phyloP scores from a whole-genome alignment of 2,329 filamentous ascomycete genomes.

The Aureobasidium subglaciale region DNA sequence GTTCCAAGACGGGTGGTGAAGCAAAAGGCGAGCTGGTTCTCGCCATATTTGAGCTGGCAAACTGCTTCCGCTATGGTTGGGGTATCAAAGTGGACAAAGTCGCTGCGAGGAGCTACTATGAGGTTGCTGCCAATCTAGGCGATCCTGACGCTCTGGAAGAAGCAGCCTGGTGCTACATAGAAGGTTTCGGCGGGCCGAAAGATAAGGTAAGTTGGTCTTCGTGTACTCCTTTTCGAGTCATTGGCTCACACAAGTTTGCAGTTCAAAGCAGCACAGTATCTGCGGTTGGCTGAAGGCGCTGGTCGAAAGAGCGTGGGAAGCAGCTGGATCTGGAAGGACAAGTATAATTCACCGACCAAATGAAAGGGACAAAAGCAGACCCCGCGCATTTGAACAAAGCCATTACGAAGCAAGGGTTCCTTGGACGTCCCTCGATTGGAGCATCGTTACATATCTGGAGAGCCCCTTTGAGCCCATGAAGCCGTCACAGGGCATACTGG shows the following conservation, averaged over 20 bases:
- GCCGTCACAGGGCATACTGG: no score
- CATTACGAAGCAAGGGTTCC: not conserved
- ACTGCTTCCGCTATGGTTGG: conserved; percentile 92
- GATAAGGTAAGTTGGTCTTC: conserved; percentile 73
- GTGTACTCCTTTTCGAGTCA: not conserved
- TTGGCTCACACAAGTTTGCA: not conserved
- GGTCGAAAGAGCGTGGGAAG: conserved; percentile 89
- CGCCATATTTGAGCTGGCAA: conserved; percentile 90
- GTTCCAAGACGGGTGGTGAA: conserved; percentile 84
- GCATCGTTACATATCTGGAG: no score
- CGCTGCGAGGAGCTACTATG: conserved; percentile 87
- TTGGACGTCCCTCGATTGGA: no score
- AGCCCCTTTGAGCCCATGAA: no score
- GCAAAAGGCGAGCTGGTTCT: conserved; percentile 95
- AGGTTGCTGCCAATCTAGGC: conserved; percentile 92
- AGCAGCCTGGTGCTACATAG: conserved; percentile 87
- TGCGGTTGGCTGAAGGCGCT: conserved; percentile 80
- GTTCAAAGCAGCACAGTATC: conserved; percentile 67
- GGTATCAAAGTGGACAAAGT: conserved; percentile 78
- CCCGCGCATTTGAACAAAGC: not conserved
- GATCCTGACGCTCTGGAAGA: conserved; percentile 98
- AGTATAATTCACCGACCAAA: conserved; percentile 50
- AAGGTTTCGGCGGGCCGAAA: conserved; percentile 96
- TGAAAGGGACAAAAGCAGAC: not conserved
- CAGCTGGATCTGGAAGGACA: conserved; percentile 98